phyloP scores from a whole-genome alignment of 331 rosid species.

The Stylosanthes scabra region DNA sequence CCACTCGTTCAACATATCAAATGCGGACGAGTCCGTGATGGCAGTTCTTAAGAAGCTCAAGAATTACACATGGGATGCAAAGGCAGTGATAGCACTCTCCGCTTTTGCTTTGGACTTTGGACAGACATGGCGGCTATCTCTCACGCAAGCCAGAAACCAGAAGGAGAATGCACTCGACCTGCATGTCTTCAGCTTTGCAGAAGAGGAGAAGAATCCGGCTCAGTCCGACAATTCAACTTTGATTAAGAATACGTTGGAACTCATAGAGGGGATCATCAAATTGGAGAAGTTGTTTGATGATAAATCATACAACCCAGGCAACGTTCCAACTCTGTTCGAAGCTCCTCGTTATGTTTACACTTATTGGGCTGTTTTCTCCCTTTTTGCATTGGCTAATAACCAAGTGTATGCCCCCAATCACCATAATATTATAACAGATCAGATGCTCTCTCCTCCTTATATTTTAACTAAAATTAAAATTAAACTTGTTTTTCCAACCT shows the following conservation, averaged over 20 bases:
- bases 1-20: not conserved
- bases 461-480: too few relatives aligned
- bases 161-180: not conserved
- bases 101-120: slow-evolving; percentile 55
- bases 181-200: slow-evolving; percentile 2
- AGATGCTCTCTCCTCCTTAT: too few relatives aligned
- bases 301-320: not conserved
- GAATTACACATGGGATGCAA: slow-evolving; percentile 48
- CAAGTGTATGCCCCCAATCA: too few relatives aligned
- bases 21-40: slow-evolving; percentile 35
- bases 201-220: not conserved
- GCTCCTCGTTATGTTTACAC: slow-evolving; percentile 7
- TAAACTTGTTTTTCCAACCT: too few relatives aligned
- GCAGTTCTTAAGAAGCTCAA: slow-evolving; percentile 40
- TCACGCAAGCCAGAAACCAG: not conserved
- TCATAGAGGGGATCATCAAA: slow-evolving; percentile 24
- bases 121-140: slow-evolving; percentile 38
- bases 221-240: not conserved
- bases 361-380: slow-evolving; percentile 10
- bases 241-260: slow-evolving; percentile 40
- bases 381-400: slow-evolving; percentile 5
- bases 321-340: slow-evolving; percentile 23
- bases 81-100: slow-evolving; percentile 49
- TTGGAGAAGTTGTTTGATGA: slow-evolving; percentile 28
- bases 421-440: too few relatives aligned